Percentiles rank a stretch among this genome's conserved stretches.
Conservation (phyloP, 2,329 filamentous ascomycete genomes). For the Pseudogymnoascus sp. region DNA sequence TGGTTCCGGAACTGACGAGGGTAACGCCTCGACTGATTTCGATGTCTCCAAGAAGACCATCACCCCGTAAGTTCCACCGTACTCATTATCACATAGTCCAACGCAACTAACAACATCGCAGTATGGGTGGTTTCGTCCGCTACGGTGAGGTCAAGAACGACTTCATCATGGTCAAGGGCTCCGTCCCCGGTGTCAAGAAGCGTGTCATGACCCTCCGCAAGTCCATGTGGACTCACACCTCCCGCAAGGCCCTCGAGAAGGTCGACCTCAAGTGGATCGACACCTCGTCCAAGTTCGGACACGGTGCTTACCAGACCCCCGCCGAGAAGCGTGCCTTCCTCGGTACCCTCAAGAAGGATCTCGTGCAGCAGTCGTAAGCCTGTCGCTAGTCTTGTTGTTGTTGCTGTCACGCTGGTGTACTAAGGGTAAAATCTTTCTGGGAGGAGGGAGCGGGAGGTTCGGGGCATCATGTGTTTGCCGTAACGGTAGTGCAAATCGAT, state of each 20-base stretch:
- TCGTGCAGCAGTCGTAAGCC: constrained; percentile 46
- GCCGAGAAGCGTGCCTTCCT: constrained; percentile 97
- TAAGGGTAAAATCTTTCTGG: constrained; percentile 13
- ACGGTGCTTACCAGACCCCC: constrained; percentile 98
- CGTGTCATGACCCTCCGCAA: constrained; percentile 97
- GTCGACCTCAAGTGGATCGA: constrained; percentile 99
- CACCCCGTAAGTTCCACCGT: constrained; percentile 73
- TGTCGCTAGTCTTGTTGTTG: constrained; percentile 19
- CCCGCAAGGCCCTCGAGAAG: constrained; percentile 94
- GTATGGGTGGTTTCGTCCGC: constrained; percentile 97
- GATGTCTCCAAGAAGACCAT: constrained; percentile 99
- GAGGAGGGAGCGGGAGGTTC: constrained; percentile 21
- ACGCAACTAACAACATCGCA: constrained; percentile 36
- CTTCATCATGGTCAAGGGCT: constrained; percentile 96
- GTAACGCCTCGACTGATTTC: constrained; percentile 88
- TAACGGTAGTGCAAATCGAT: constrained; percentile 19
- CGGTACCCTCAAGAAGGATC: constrained; percentile 99
- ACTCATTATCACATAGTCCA: not conserved
- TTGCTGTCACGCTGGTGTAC: constrained; percentile 17
- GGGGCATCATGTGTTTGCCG: constrained; percentile 18
- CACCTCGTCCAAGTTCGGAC: constrained; percentile 98
- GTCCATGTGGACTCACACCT: constrained; percentile 97
- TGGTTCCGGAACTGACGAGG: constrained; percentile 82
- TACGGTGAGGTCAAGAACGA: constrained; percentile 99
- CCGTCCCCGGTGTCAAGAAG: constrained; percentile 98